Percentiles rank a stretch among this genome's conserved stretches.
Evolutionary conservation across 176 grass and related monocot species (phyloP).

Genomic region (Neostapfia colusana): DNA sequence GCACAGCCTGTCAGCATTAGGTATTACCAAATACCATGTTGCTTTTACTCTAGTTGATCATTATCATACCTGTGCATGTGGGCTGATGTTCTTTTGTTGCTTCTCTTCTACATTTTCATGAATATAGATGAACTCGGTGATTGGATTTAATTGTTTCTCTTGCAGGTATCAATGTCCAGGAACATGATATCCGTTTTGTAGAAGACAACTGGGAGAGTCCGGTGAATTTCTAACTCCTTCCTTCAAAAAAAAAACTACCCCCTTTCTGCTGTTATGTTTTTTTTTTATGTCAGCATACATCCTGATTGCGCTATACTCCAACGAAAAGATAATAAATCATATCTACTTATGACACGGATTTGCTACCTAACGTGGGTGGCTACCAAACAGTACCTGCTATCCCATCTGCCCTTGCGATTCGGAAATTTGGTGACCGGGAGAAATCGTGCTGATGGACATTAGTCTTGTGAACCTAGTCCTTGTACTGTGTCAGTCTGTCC

Average conservation of each 20-base stretch:
- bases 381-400: too few relatives aligned
- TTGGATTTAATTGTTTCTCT: slow-evolving; percentile 10
- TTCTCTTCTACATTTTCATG: background rate
- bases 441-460: too few relatives aligned
- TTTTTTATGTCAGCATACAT: background rate
- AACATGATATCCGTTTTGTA: slow-evolving; percentile 96
- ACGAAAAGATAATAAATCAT: background rate
- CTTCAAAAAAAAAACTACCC: background rate
- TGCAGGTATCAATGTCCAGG: slow-evolving; percentile 69
- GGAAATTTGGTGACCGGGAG: too few relatives aligned
- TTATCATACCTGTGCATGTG: background rate
- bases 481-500: too few relatives aligned
- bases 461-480: too few relatives aligned
- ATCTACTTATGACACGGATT: background rate
- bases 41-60: background rate
- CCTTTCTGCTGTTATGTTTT: background rate
- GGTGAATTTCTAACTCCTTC: slow-evolving; percentile 38
- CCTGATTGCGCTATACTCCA: background rate
- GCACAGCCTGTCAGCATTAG: slow-evolving; percentile 82
- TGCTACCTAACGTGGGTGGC: too few relatives aligned
- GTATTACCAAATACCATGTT: slow-evolving; percentile 40
- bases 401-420: too few relatives aligned
- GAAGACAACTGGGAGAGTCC: slow-evolving; percentile 99
- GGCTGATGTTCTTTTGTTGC: background rate
- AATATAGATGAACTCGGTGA: slow-evolving; percentile 23